Evolutionary conservation across 768 basidiomycete species (phyloP).

Genomic region (Neoboletus subvelutipes): DNA sequence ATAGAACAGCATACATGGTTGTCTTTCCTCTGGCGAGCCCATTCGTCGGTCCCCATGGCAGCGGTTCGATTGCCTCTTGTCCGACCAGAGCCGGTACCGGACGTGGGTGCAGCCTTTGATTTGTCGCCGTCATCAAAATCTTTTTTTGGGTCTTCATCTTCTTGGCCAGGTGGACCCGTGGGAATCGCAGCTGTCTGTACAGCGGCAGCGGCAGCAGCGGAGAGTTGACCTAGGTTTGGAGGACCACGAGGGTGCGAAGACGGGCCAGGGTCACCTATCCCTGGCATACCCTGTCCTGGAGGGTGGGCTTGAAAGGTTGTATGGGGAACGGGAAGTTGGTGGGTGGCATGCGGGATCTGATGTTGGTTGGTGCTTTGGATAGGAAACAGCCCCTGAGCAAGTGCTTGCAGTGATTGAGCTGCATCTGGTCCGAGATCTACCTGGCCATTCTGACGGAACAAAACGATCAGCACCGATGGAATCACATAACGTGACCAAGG

Average conservation of each 20-base stretch:
- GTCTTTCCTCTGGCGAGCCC: slow-evolving; percentile 77
- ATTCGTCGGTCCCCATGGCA: slow-evolving; percentile 73
- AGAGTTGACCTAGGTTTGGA: slow-evolving; percentile 60
- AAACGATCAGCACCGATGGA: not conserved
- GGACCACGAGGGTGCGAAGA: slow-evolving; percentile 71
- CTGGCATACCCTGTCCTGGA: slow-evolving; percentile 42
- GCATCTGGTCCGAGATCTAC: slow-evolving; percentile 61
- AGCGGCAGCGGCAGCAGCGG: slow-evolving; percentile 43
- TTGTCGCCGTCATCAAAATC: slow-evolving; percentile 33
- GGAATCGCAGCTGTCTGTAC: slow-evolving; percentile 39
- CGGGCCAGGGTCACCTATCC: slow-evolving; percentile 67
- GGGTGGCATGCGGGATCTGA: slow-evolving; percentile 26
- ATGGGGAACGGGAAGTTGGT: slow-evolving; percentile 41
- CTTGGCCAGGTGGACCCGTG: slow-evolving; percentile 16
- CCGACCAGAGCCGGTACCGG: slow-evolving; percentile 37
- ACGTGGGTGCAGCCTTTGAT: slow-evolving; percentile 24
- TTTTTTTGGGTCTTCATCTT: slow-evolving; percentile 21
- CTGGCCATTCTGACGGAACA: slow-evolving; percentile 40
- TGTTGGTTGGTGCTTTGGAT: slow-evolving; percentile 30
- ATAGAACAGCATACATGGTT: slow-evolving; percentile 60
- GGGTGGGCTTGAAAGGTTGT: slow-evolving; percentile 25
- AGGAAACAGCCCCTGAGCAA: slow-evolving; percentile 43
- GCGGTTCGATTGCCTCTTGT: slow-evolving; percentile 54
- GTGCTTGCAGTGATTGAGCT: slow-evolving; percentile 55
- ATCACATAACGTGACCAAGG: slow-evolving; percentile 25